These are phyloP conservation scores for Collybiopsis luxurians DNA, from an alignment of 768 basidiomycete genomes.

Conservation along the genomic window DNA sequence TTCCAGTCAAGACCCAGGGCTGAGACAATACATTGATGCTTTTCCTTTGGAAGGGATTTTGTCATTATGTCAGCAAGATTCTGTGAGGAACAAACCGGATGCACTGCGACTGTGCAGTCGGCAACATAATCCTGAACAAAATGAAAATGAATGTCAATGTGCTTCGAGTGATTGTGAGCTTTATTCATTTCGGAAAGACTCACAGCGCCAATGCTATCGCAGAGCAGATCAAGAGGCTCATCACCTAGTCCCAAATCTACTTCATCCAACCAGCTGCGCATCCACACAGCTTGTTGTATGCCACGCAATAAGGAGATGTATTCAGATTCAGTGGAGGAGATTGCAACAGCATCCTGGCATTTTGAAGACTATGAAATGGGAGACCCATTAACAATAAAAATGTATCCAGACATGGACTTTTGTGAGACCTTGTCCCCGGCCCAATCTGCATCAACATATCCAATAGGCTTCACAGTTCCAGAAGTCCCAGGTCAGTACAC, in stretches of 20 bases:
- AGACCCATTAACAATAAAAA: constrained; percentile 13
- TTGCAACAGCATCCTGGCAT: constrained; percentile 15
- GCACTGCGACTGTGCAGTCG: too few relatives aligned
- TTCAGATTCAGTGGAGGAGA: constrained; percentile 23
- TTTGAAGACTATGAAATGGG: constrained; percentile 15
- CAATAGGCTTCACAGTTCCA: background rate
- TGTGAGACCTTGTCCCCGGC: constrained; percentile 19
- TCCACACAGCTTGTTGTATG: constrained; percentile 12
- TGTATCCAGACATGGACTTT: constrained; percentile 19
- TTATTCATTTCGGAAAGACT: too few relatives aligned
- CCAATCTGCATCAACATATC: constrained; percentile 32
- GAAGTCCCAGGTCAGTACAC: background rate
- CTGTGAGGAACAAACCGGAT: too few relatives aligned
- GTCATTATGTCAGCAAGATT: too few relatives aligned
- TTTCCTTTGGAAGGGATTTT: too few relatives aligned
- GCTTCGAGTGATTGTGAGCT: too few relatives aligned
- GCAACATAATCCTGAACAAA: background rate
- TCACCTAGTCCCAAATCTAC: too few relatives aligned
- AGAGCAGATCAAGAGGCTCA: too few relatives aligned
- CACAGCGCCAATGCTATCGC: too few relatives aligned
- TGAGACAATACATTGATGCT: background rate
- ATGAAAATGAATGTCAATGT: background rate
- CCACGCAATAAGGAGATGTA: constrained; percentile 18
- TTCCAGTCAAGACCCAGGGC: background rate
- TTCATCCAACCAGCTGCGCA: background rate